phyloP scores from a whole-genome alignment of 75 land plant genomes.

The Selaginella moellendorffii region DNA sequence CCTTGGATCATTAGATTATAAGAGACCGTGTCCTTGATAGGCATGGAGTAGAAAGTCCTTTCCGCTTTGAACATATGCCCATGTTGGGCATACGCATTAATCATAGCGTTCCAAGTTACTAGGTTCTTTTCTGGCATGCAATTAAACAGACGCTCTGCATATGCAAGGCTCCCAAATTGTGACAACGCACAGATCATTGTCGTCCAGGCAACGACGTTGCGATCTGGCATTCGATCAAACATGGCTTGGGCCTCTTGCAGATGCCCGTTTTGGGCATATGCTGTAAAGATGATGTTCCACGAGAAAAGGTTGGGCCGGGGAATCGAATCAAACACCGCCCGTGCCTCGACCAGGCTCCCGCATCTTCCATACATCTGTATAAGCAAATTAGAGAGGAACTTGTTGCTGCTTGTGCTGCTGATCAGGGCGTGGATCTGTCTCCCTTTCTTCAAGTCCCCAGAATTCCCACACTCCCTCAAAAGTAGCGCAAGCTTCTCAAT shows the following conservation, averaged over 20 bases:
- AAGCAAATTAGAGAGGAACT: not conserved
- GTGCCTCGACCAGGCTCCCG: not conserved
- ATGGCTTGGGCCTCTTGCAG: not conserved
- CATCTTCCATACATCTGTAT: conserved; percentile 7
- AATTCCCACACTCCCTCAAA: not conserved
- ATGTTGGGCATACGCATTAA: not conserved
- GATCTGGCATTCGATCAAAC: conserved; percentile 1
- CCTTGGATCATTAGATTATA: not conserved
- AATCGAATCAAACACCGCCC: not conserved
- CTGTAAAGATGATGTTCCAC: conserved; percentile 1
- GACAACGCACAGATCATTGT: not conserved
- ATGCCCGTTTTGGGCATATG: not conserved
- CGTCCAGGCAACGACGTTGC: not conserved
- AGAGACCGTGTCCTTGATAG: not conserved
- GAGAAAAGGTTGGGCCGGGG: not conserved
- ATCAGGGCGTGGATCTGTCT: not conserved
- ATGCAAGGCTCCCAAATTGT: not conserved
- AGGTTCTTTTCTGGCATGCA: not conserved
- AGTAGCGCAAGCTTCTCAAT: not conserved
- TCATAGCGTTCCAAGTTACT: not conserved
- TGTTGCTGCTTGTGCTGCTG: not conserved
- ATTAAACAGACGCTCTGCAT: not conserved
- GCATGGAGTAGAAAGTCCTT: not conserved
- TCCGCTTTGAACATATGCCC: not conserved
- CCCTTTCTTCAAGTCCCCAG: not conserved